These are phyloP conservation scores for Chloranthus sessilifolius DNA, from an alignment of 164 flowering plant species.

Conservation along the genomic window DNA sequence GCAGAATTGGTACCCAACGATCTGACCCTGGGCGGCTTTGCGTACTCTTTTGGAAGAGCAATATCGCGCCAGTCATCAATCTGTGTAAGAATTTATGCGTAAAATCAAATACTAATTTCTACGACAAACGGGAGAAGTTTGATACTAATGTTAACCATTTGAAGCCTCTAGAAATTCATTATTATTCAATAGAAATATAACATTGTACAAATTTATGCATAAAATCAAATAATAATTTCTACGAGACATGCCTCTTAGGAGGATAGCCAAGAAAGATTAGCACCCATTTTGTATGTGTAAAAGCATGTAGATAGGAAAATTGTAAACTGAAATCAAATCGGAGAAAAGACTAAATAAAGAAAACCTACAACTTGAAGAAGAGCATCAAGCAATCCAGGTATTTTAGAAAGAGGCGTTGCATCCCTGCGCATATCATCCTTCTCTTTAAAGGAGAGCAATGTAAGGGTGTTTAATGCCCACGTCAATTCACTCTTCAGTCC, in stretches of 20 bases:
- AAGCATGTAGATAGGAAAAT: too few species aligned
- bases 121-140: too few species aligned
- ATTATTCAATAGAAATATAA: too few species aligned
- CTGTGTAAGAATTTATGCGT: too few species aligned
- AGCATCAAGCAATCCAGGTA: conserved; percentile 90
- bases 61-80: conserved; percentile 99
- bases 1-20: conserved; percentile 59
- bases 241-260: neutral
- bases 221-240: too few species aligned
- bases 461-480: conserved; percentile 96
- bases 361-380: conserved; percentile 90
- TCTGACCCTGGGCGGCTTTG: conserved; percentile 50
- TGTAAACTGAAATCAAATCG: too few species aligned
- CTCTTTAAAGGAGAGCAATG: conserved; percentile 96
- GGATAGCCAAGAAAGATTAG: neutral
- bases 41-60: conserved; percentile 69
- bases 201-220: too few species aligned
- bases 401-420: conserved; percentile 92
- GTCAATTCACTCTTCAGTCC: conserved; percentile 94
- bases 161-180: too few species aligned
- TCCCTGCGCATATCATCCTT: conserved; percentile 92
- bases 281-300: neutral
- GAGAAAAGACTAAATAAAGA: neutral
- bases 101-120: too few species aligned
- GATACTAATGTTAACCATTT: too few species aligned